A percentile compares a stretch with the other conserved stretches of the same genome.
Evolutionary conservation across 768 basidiomycete genomes (phyloP).

Genomic region (Lactifluus pinguis): DNA sequence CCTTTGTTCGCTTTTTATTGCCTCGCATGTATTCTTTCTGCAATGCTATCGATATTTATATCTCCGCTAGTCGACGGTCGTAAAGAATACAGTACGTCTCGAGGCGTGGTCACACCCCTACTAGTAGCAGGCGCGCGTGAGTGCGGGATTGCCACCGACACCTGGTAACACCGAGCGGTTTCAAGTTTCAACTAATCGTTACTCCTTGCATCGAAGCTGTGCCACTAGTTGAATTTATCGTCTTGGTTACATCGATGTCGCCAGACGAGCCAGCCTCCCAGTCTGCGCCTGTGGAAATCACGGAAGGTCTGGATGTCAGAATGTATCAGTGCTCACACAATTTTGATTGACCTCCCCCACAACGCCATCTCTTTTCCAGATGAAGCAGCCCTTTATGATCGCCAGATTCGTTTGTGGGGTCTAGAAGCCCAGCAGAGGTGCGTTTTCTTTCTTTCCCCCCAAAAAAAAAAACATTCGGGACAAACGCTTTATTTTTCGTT

Average conservation of each 20-base stretch:
- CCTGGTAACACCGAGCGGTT: neutral
- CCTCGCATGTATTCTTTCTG: conserved; percentile 7
- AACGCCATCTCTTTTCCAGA: conserved; percentile 27
- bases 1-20: conserved; percentile 2
- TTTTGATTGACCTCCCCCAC: neutral
- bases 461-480: too few species aligned
- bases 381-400: conserved; percentile 85
- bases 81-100: too few species aligned
- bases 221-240: neutral
- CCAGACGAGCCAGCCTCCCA: conserved; percentile 14
- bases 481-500: too few species aligned
- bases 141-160: neutral
- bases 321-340: neutral
- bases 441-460: conserved; percentile 14
- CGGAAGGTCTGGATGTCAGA: conserved; percentile 21
- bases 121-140: too few species aligned
- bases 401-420: conserved; percentile 97
- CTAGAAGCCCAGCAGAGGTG: conserved; percentile 95
- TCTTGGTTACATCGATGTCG: conserved; percentile 4
- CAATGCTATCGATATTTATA: conserved; percentile 7
- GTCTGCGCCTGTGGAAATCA: conserved; percentile 22
- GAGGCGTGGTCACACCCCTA: too few species aligned
- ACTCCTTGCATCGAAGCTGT: neutral
- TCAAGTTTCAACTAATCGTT: neutral
- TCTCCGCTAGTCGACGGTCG: neutral